Conservation (phyloP, 306 rosid genomes). For the Canavalia gladiata region DNA sequence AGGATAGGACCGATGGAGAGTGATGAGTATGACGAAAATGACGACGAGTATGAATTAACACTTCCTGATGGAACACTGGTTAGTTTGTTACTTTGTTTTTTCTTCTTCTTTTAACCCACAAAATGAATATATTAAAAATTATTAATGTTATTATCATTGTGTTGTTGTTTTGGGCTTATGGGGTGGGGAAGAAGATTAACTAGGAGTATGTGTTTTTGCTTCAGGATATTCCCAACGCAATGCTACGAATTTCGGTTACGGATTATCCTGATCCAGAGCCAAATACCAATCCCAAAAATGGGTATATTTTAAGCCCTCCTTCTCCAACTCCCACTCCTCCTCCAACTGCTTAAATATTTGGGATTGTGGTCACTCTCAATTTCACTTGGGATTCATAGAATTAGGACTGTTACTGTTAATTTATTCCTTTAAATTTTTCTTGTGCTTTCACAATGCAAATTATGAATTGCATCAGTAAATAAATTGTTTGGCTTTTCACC, state of each 20-base stretch:
- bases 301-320: conserved; percentile 62
- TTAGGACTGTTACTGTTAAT: conserved; percentile 13
- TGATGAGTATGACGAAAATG: too few species aligned
- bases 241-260: conserved; percentile 45
- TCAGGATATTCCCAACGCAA: conserved; percentile 53
- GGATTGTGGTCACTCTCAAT: background rate
- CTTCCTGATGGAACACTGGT: conserved; percentile 45
- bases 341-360: conserved; percentile 47
- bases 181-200: background rate
- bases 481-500: background rate
- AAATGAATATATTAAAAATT: too few species aligned
- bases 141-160: too few species aligned
- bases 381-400: background rate
- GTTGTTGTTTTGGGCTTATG: background rate
- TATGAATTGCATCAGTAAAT: conserved; percentile 1
- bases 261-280: conserved; percentile 84
- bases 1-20: conserved; percentile 53
- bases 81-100: conserved; percentile 39
- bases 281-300: conserved; percentile 74
- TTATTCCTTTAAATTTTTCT: background rate
- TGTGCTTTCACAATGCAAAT: conserved; percentile 28
- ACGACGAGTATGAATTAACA: too few species aligned
- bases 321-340: conserved; percentile 52
- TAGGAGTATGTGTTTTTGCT: conserved; percentile 20
- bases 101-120: background rate